Conservation (phyloP, 73 alveolate species). For the Tetrahymena malaccensis region DNA sequence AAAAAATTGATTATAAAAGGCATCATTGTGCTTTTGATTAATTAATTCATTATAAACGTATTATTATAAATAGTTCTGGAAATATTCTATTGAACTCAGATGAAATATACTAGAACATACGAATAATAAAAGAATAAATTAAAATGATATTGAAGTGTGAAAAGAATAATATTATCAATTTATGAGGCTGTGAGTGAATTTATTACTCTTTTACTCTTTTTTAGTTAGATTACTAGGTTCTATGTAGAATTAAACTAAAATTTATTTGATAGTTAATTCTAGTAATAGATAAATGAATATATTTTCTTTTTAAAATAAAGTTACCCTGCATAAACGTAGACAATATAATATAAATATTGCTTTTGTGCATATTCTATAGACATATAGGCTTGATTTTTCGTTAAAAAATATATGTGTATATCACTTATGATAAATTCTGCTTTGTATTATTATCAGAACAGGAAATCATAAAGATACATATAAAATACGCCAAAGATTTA, state of each 20-base stretch:
- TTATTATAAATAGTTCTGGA: not conserved
- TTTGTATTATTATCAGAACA: not conserved
- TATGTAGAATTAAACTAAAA: not conserved
- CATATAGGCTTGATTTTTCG: not conserved
- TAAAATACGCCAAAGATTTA: not conserved
- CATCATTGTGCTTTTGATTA: not conserved
- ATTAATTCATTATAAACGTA: not conserved
- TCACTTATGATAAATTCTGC: not conserved
- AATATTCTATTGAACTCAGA: not conserved
- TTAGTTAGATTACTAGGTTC: not conserved
- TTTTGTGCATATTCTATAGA: not conserved
- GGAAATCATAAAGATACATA: not conserved
- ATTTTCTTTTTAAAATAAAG: not conserved
- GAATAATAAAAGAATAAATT: not conserved
- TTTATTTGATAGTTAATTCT: not conserved
- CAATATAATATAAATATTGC: not conserved
- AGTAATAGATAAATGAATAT: not conserved
- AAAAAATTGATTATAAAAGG: not conserved
- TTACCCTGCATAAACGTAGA: not conserved
- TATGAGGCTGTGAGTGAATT: not conserved
- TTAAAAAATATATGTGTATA: too few relatives aligned
- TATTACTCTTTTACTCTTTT: not conserved
- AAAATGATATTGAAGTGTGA: not conserved
- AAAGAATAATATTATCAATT: not conserved
- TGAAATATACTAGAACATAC: not conserved